Evolutionary conservation across 768 basidiomycete genomes (phyloP), one percentile per base, ranked within the genome.

Genomic region (Rhodosporidiobolus sp.): DNA sequence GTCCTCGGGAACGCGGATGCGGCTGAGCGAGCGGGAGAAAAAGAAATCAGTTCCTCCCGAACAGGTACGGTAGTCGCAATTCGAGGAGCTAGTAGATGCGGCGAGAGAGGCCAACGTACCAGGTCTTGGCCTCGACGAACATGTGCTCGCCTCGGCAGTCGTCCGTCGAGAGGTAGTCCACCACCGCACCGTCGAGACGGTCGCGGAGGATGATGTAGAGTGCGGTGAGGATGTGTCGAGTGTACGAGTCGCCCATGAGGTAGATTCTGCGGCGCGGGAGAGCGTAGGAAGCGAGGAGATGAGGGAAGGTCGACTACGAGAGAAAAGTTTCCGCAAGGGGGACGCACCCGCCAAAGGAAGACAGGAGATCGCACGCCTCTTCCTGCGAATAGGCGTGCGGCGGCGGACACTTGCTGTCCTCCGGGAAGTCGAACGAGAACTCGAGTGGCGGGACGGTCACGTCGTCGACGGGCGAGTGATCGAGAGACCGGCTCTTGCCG

Each of bases 161-260:
- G 35, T 3, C 16, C 22, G 56, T 38, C 14, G 34, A 38, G 35
- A 38, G 22, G 35, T 38, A 58, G 38, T 58, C 35, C 6, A 38
- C 35, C 4, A 43, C 35, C 35, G 35, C 34, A 19, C 56, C 56
- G 56, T 58, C 56, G 35, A 58, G 56, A 9, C 56, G 56, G 38
- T 24, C 56, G 35, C n/a, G 56, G 56, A 58, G 56, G 35, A 58
- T 20, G 56, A 58, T 58, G 56, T 17, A 17, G 11, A 58, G 56
- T 5, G 56, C 56, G 22, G 56, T 38, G 56, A 24, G 8, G 56
- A 58, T 43, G 56, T 58, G 56, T 2, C 56, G 56, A 26, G 26
- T 24, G 56, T 38, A 58, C 2, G 35, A 38, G 35, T 58, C 56
- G 35, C 56, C 56, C 35, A 58, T 9, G 6, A 43, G 4, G 56